phyloP scores from a whole-genome alignment of 164 flowering plant species.

The Vitis rotundifolia region DNA sequence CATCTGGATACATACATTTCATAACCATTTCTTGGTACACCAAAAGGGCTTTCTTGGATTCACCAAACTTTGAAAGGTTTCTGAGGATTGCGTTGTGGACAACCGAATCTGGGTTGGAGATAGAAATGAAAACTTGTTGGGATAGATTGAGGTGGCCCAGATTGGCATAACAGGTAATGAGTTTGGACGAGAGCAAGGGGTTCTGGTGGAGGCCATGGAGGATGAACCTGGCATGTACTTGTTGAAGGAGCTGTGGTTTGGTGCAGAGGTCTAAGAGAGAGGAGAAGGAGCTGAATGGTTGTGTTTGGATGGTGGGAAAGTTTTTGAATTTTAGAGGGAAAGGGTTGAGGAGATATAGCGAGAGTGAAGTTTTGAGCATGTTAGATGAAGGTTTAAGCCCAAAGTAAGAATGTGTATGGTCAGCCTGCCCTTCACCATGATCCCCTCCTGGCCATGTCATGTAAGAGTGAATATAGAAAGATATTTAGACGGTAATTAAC shows the following conservation, averaged over 20 bases:
- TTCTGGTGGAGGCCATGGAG: conserved; percentile 58
- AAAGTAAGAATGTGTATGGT: too few species aligned
- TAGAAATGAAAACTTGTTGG: conserved; percentile 27
- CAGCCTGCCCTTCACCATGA: too few species aligned
- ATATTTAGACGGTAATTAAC: too few species aligned
- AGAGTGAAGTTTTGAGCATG: conserved; percentile 19
- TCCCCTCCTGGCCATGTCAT: too few species aligned
- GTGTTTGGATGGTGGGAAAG: conserved; percentile 27
- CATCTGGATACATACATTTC: conserved; percentile 48
- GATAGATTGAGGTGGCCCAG: conserved; percentile 36
- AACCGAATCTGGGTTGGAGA: conserved; percentile 22
- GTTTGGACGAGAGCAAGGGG: conserved; percentile 39
- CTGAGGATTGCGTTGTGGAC: conserved; percentile 31
- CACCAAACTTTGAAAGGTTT: conserved; percentile 27
- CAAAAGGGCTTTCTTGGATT: conserved; percentile 29
- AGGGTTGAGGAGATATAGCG: conserved; percentile 9
- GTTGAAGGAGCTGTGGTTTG: conserved; percentile 34
- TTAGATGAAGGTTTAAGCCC: neutral
- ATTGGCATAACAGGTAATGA: conserved; percentile 39
- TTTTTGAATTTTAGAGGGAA: conserved; percentile 28
- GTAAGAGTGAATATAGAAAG: too few species aligned
- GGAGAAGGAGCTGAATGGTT: conserved; percentile 23
- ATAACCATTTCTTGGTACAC: conserved; percentile 36
- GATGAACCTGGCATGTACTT: conserved; percentile 56
- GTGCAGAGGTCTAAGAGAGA: conserved; percentile 49